A percentile compares a stretch with the other conserved stretches of the same genome.
These are phyloP conservation scores for maize (Zea mays) DNA, from an alignment of 176 grass and related monocot genomes.

Conservation along the genomic window Zm-B73-REFERENCE-NAM-5.0 NC_050101.1:136917001-136917500, in stretches of 20 bases:
- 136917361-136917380: too few species aligned
- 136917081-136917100: constrained; percentile 11
- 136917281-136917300: constrained; percentile 18
- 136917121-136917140: background rate
- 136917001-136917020: background rate
- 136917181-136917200: background rate
- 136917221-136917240: constrained; percentile 1
- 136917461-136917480: too few species aligned
- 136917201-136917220: background rate
- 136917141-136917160: background rate
- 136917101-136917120: constrained; percentile 32
- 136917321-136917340: constrained; percentile 23
- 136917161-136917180: background rate
- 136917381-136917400: too few species aligned
- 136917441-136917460: too few species aligned
- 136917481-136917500: too few species aligned
- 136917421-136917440: too few species aligned
- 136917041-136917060: background rate
- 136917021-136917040: background rate
- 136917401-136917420: too few species aligned
- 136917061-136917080: constrained; percentile 18
- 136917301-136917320: background rate
- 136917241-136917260: background rate
- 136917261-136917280: constrained; percentile 34
- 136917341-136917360: too few species aligned